Evolutionary conservation across 2,329 filamentous ascomycete genomes (phyloP), one percentile per base, ranked within the genome.

Genomic region (Beauveria australis): DNA sequence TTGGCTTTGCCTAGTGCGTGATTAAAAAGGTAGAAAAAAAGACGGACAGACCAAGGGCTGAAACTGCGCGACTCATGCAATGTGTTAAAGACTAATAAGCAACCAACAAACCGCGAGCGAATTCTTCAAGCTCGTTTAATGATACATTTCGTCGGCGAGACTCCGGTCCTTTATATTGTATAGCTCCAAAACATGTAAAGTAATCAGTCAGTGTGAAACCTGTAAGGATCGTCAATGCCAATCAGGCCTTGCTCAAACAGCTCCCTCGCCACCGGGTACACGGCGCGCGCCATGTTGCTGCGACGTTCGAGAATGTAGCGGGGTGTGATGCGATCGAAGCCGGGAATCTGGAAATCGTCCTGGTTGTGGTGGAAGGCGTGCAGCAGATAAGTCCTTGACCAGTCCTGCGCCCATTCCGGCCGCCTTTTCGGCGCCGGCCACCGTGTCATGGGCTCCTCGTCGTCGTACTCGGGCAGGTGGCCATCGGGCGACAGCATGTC

Each of bases 201-300:
- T 22, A 14, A 9, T 22, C 7, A 19, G 19, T 28, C 44, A 2
- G 12, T n/a, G 30, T 52, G 7, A 14, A 59, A 44, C n/a, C 43
- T 59, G 26, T 59, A 59, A 41, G 47, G 47, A 24, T 67, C 65
- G n/a, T 64, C 55, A 10, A 65, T 43, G 4, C 46, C 48, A 10
- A 66, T 41, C 3, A 66, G 24, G 5, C 64, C 64, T 8, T 51
- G 37, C 7, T 65, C 54, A 24, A 63, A 66, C 60, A 67, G 63
- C 16, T 63, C 51, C 22, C 57, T 62, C 1, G 61, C 64, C 3
- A 66, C 44, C 2, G 61, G 63, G 24, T 67, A 67, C 16, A 64
- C 57, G 8, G 64, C 64, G 2, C 58, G 48, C 2, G 64, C 64
- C 41, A 64, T 66, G 30, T 65, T 65, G 18, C 65, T 67, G 46